phyloP scores from a whole-genome alignment of 2,329 filamentous ascomycete species.

The Ascochyta pisi region DNA sequence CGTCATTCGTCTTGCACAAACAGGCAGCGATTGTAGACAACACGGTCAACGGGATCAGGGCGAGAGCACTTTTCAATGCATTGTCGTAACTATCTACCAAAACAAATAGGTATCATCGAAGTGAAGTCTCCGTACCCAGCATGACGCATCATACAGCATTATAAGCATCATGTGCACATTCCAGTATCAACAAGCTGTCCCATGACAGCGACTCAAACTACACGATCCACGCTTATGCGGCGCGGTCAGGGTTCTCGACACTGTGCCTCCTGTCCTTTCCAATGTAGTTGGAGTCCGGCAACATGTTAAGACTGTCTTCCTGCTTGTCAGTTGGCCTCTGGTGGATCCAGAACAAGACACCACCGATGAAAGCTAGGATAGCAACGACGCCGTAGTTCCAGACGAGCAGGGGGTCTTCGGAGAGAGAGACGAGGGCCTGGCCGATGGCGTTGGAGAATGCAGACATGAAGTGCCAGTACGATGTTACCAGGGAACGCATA shows the following conservation, averaged over 20 bases:
- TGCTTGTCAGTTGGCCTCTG: constrained; percentile 70
- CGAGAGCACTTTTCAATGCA: constrained; percentile 1
- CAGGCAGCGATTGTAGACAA: too few relatives aligned
- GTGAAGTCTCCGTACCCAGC: not conserved
- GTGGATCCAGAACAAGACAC: constrained; percentile 70
- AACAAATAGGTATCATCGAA: constrained; percentile 19
- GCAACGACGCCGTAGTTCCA: constrained; percentile 76
- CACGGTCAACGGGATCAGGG: not conserved
- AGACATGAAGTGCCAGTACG: constrained; percentile 73
- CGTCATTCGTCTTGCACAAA: too few relatives aligned
- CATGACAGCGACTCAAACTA: not conserved
- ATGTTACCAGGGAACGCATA: constrained; percentile 78
- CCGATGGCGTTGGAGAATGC: constrained; percentile 73
- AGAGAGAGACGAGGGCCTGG: constrained; percentile 70
- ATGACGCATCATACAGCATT: not conserved
- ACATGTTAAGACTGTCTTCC: constrained; percentile 75
- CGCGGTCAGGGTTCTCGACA: constrained; percentile 24
- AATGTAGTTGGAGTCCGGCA: constrained; percentile 46
- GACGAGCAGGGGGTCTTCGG: constrained; percentile 69
- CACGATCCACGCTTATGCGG: constrained; percentile 13
- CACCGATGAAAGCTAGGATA: constrained; percentile 67
- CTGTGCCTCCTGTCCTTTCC: constrained; percentile 42
- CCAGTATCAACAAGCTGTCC: not conserved
- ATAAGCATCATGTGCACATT: not conserved
- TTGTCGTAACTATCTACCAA: constrained; percentile 9